These are phyloP conservation scores for Deuterostichococcus epilithicus DNA, from an alignment of 139 green algal genomes.

Conservation along the genomic window DNA sequence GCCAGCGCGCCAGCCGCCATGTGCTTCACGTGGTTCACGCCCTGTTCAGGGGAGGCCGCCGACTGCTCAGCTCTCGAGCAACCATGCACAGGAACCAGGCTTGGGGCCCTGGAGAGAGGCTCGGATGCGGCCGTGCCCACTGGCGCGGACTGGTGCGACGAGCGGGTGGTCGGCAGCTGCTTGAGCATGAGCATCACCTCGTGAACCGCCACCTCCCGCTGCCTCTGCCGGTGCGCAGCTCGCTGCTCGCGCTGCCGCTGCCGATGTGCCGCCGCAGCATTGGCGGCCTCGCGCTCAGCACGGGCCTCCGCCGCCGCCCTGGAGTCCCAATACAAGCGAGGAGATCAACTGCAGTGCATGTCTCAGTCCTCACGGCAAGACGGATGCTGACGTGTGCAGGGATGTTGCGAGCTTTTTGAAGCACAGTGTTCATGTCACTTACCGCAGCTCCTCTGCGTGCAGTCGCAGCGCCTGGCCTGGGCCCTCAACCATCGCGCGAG, in stretches of 20 bases:
- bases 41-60: not conserved
- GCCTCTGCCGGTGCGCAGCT: not conserved
- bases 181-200: not conserved
- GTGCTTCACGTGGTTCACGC: conserved; percentile 1
- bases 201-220: not conserved
- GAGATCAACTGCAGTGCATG: too few species aligned
- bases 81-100: too few species aligned
- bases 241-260: not conserved
- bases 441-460: not conserved
- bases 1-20: not conserved
- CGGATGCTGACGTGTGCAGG: too few species aligned
- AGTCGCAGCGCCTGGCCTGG: not conserved
- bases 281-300: not conserved
- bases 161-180: too few species aligned
- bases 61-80: not conserved
- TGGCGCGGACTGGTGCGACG: too few species aligned
- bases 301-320: not conserved
- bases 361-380: too few species aligned
- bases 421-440: not conserved
- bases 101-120: too few species aligned
- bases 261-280: too few species aligned
- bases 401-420: too few species aligned
- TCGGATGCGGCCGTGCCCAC: too few species aligned
- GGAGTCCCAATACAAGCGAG: not conserved
- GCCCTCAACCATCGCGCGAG: not conserved